These are phyloP conservation scores for Fistulina hepatica DNA, from an alignment of 1,284 basidiomycete species.

Conservation along the genomic window DNA sequence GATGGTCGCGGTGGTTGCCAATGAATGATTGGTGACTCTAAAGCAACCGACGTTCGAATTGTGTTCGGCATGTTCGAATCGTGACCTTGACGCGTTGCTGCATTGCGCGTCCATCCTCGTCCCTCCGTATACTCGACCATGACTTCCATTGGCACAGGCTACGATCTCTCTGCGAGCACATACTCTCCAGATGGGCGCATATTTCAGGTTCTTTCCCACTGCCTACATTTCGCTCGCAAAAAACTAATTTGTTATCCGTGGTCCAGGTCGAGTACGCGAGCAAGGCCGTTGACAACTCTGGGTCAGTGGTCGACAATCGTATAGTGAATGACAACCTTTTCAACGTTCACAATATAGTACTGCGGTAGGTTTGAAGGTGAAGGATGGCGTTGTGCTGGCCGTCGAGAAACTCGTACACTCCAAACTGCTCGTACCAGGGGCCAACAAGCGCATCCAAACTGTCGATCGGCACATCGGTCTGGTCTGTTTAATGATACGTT, in stretches of 20 bases:
- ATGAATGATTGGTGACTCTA: too few relatives aligned
- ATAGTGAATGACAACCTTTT: background rate
- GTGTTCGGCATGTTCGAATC: background rate
- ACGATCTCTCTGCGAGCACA: slow-evolving; percentile 96
- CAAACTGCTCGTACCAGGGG: slow-evolving; percentile 89
- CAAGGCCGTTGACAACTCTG: slow-evolving; percentile 98
- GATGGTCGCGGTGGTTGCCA: too few relatives aligned
- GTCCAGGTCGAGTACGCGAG: slow-evolving; percentile 91
- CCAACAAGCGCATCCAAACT: slow-evolving; percentile 88
- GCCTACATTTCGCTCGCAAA: background rate
- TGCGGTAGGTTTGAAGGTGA: slow-evolving; percentile 84
- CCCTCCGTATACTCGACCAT: slow-evolving; percentile 33
- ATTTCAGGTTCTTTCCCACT: slow-evolving; percentile 64
- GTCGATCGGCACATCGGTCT: slow-evolving; percentile 91
- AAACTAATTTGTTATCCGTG: slow-evolving; percentile 10
- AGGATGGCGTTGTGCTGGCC: slow-evolving; percentile 89
- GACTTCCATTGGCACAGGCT: slow-evolving; percentile 97
- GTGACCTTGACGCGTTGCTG: background rate
- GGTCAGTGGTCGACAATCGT: slow-evolving; percentile 36
- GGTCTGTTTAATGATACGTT: slow-evolving; percentile 32
- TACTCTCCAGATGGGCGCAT: slow-evolving; percentile 98
- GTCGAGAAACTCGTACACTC: slow-evolving; percentile 98
- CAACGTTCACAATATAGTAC: slow-evolving; percentile 41
- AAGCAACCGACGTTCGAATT: slow-evolving; percentile 17
- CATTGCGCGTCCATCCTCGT: slow-evolving; percentile 24